These are phyloP conservation scores for Rubroboletus pulcherrimus DNA, from an alignment of 768 basidiomycete species.

Conservation along the genomic window DNA sequence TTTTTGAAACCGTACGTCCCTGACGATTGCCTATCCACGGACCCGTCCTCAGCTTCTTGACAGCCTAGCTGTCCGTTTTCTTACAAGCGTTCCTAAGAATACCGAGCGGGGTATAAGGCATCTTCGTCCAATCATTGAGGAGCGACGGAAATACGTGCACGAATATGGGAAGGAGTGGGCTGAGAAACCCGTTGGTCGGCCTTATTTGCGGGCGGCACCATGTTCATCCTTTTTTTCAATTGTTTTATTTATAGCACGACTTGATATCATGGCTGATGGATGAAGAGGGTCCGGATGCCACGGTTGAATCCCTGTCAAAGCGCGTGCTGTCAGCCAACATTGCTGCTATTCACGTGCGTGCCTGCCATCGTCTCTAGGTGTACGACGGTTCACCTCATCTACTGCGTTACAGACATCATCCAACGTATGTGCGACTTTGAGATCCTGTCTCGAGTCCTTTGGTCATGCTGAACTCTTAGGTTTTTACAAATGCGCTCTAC, in stretches of 20 bases:
- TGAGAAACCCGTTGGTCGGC: conserved; percentile 31
- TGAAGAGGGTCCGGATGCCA: background rate
- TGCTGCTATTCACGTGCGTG: conserved; percentile 23
- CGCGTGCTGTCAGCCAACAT: conserved; percentile 6
- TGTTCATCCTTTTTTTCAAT: background rate
- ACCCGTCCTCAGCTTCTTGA: background rate
- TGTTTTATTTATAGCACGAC: conserved; percentile 23
- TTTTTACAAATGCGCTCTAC: background rate
- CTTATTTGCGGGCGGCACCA: background rate
- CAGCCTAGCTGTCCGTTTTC: conserved; percentile 18
- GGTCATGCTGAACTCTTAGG: background rate
- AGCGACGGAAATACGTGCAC: conserved; percentile 20
- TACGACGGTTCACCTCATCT: background rate
- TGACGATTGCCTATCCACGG: background rate
- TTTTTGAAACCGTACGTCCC: conserved; percentile 31
- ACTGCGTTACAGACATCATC: background rate
- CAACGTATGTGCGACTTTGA: background rate
- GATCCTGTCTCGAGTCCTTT: background rate
- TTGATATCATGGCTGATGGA: conserved; percentile 17
- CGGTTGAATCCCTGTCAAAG: conserved; percentile 9
- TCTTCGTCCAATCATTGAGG: conserved; percentile 30
- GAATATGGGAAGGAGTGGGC: conserved; percentile 26
- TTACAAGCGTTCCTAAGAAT: conserved; percentile 4
- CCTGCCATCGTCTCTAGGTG: background rate
- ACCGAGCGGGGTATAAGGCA: conserved; percentile 3